These are phyloP conservation scores for Trichosanthes cucumerina DNA, from an alignment of 306 rosid species.

Conservation along the genomic window DNA sequence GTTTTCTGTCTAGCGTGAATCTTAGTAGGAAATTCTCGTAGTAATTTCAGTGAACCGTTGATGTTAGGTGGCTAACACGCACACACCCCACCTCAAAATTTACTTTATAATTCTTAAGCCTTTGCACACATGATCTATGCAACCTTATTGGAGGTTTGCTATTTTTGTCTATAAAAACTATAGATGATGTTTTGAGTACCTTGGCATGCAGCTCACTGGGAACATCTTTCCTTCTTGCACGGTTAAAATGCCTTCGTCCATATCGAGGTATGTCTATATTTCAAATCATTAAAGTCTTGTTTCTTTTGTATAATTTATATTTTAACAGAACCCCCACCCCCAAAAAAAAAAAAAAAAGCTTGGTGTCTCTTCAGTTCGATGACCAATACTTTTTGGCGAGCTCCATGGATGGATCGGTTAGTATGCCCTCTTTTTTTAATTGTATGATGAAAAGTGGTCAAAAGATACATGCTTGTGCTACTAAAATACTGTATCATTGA, in stretches of 20 bases:
- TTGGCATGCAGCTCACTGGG: slow-evolving; percentile 51
- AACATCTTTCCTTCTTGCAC: slow-evolving; percentile 46
- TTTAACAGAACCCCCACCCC: not conserved
- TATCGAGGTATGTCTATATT: slow-evolving; percentile 41
- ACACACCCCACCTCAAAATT: not conserved
- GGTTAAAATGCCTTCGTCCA: slow-evolving; percentile 67
- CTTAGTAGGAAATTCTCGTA: not conserved
- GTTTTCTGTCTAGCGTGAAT: not conserved
- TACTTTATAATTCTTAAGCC: not conserved
- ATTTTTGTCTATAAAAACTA: not conserved
- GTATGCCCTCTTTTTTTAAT: slow-evolving; percentile 21
- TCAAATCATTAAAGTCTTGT: not conserved
- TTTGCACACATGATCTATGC: not conserved
- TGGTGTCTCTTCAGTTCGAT: slow-evolving; percentile 67
- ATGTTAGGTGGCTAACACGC: not conserved
- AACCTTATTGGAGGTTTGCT: not conserved
- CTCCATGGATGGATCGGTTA: slow-evolving; percentile 95
- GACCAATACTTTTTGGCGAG: slow-evolving; percentile 84
- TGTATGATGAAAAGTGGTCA: not conserved
- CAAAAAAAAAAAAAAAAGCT: slow-evolving; percentile 18
- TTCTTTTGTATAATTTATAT: not conserved
- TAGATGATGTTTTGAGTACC: slow-evolving; percentile 11
- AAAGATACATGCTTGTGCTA: not conserved
- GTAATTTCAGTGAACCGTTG: not conserved
- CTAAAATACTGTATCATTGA: not conserved